phyloP scores from a whole-genome alignment of 2,329 filamentous ascomycete species.

The Botrytis pseudocinerea region DNA sequence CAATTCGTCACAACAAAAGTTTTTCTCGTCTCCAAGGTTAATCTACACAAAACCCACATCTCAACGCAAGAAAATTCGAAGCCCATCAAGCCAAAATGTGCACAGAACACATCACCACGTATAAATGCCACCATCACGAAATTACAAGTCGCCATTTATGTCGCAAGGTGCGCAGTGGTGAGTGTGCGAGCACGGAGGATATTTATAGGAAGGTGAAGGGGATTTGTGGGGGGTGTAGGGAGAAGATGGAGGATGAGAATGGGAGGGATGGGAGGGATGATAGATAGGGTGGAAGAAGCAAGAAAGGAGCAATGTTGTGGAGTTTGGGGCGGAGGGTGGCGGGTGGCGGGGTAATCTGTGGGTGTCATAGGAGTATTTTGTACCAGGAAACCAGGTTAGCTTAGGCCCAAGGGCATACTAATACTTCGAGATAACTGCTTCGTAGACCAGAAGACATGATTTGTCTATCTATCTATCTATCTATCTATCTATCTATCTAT shows the following conservation, averaged over 20 bases:
- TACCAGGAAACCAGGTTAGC: too few relatives aligned
- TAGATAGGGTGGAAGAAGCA: too few relatives aligned
- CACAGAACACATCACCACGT: background rate
- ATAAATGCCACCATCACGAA: background rate
- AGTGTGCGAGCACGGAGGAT: background rate
- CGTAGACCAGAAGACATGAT: rapidly evolving
- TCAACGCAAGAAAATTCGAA: background rate
- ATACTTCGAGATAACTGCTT: background rate
- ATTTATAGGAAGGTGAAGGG: background rate
- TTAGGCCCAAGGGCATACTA: too few relatives aligned
- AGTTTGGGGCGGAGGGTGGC: too few relatives aligned
- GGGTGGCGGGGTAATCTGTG: too few relatives aligned
- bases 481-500: background rate
- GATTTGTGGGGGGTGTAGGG: background rate
- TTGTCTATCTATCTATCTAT: background rate
- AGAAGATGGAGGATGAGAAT: too few relatives aligned
- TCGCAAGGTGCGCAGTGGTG: background rate
- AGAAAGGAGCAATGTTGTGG: too few relatives aligned
- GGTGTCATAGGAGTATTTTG: too few relatives aligned
- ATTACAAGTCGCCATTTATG: background rate
- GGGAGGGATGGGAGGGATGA: background rate
- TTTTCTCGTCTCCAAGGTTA: background rate
- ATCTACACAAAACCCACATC: background rate
- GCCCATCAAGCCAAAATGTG: background rate
- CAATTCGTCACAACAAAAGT: background rate